phyloP scores from a whole-genome alignment of 768 basidiomycete species.

The Megacollybia marginata region DNA sequence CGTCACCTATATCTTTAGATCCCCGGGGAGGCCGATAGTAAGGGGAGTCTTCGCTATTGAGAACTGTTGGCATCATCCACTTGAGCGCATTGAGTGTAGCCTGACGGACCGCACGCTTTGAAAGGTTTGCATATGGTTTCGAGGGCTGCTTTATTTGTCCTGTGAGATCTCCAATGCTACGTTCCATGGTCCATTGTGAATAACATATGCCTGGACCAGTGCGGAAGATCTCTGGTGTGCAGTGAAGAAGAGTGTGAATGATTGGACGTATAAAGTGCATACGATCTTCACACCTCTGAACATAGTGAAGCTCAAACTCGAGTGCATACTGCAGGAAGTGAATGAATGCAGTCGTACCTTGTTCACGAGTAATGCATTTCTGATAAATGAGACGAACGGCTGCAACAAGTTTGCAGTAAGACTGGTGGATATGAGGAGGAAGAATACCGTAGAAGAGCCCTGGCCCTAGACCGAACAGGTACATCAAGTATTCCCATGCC shows the following conservation, averaged over 20 bases:
- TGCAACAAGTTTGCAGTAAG: too few relatives aligned
- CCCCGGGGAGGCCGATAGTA: too few relatives aligned
- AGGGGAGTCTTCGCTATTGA: background rate
- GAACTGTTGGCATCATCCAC: slow-evolving; percentile 13
- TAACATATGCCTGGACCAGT: background rate
- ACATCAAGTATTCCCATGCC: too few relatives aligned
- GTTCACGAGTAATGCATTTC: too few relatives aligned
- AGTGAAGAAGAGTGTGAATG: background rate
- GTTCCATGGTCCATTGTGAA: background rate
- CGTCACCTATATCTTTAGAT: background rate
- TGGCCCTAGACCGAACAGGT: slow-evolving; percentile 7
- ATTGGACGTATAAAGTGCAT: background rate
- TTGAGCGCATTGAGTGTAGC: slow-evolving; percentile 17
- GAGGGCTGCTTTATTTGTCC: slow-evolving; percentile 17
- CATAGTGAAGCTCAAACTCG: background rate
- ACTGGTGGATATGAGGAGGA: too few relatives aligned
- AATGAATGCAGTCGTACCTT: background rate
- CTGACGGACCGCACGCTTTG: slow-evolving; percentile 10
- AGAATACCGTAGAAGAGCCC: slow-evolving; percentile 6
- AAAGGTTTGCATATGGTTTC: too few relatives aligned
- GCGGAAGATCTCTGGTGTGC: background rate
- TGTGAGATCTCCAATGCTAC: slow-evolving; percentile 17
- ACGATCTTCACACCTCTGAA: background rate
- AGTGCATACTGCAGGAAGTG: background rate
- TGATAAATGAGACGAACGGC: slow-evolving; percentile 9